These are phyloP conservation scores for Beauveria caledonica DNA, from an alignment of 2,329 filamentous ascomycete species.

Conservation along the genomic window DNA sequence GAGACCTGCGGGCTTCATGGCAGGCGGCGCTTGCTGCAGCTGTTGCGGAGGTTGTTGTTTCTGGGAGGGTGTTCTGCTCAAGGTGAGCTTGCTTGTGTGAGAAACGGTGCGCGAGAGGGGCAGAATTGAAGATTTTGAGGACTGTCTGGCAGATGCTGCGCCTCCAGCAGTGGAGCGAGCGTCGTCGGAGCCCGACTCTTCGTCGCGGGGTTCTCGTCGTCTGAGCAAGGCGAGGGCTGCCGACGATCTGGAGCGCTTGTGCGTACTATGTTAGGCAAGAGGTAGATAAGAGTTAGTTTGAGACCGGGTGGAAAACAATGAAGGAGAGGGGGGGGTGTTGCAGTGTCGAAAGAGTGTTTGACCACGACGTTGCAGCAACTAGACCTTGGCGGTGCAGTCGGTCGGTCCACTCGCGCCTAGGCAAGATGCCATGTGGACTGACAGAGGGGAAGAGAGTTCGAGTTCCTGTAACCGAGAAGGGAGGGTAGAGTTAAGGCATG, in stretches of 20 bases:
- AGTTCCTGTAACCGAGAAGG: not conserved
- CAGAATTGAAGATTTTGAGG: conserved; percentile 22
- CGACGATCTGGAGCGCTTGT: conserved; percentile 47
- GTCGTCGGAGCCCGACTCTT: conserved; percentile 47
- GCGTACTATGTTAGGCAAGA: conserved; percentile 23
- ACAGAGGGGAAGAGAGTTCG: not conserved
- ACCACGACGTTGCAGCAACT: not conserved
- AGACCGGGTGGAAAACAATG: not conserved
- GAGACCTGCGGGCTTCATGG: not conserved
- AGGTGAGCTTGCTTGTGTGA: conserved; percentile 41
- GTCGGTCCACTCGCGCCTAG: conserved; percentile 6
- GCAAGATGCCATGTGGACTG: conserved; percentile 5
- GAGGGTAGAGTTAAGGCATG: not conserved
- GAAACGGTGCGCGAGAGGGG: conserved; percentile 29
- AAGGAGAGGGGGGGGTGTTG: not conserved
- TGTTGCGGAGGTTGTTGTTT: conserved; percentile 19
- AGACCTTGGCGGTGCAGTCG: not conserved
- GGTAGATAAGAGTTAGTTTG: conserved; percentile 3
- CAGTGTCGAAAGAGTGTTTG: not conserved
- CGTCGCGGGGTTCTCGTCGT: conserved; percentile 40
- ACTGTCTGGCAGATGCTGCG: conserved; percentile 24
- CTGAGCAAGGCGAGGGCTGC: conserved; percentile 46
- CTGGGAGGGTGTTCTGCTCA: conserved; percentile 32
- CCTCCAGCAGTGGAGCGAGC: conserved; percentile 32
- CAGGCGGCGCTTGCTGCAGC: conserved; percentile 22